A percentile compares a stretch with the other conserved stretches of the same genome.
phyloP scores from a whole-genome alignment of 768 basidiomycete species.

The Lentinula lateritia region DNA sequence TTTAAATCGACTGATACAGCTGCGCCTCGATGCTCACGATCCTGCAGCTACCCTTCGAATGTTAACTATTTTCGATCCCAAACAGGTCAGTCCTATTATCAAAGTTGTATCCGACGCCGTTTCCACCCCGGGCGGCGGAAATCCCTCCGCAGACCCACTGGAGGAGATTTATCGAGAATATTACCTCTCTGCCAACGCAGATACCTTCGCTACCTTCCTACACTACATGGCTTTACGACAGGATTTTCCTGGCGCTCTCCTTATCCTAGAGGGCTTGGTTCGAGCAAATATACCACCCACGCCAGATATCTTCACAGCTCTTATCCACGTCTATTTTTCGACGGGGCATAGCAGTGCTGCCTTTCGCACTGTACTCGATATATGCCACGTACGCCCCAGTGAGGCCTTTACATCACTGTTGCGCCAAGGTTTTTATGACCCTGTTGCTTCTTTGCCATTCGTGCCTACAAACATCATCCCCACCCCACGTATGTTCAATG shows the following conservation, averaged over 20 bases:
- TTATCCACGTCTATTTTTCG: slow-evolving; percentile 52
- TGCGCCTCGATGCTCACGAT: slow-evolving; percentile 53
- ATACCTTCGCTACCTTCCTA: slow-evolving; percentile 62
- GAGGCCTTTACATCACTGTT: slow-evolving; percentile 9
- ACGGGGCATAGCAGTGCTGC: slow-evolving; percentile 44
- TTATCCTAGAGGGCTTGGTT: slow-evolving; percentile 44
- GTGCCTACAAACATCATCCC: slow-evolving; percentile 26
- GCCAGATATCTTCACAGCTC: slow-evolving; percentile 39
- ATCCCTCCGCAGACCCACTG: background rate
- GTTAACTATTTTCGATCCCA: slow-evolving; percentile 40
- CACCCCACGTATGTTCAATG: slow-evolving; percentile 53
- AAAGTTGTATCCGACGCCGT: slow-evolving; percentile 18
- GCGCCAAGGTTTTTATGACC: slow-evolving; percentile 15
- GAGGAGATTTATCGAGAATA: slow-evolving; percentile 2
- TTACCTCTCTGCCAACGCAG: slow-evolving; percentile 39
- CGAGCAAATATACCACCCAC: slow-evolving; percentile 38
- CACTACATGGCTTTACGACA: slow-evolving; percentile 41
- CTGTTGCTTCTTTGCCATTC: slow-evolving; percentile 23
- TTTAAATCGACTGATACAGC: slow-evolving; percentile 67
- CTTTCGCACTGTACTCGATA: slow-evolving; percentile 40
- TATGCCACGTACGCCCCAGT: slow-evolving; percentile 30
- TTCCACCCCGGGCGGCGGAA: slow-evolving; percentile 27
- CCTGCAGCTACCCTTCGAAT: slow-evolving; percentile 38
- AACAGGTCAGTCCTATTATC: slow-evolving; percentile 17
- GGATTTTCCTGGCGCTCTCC: slow-evolving; percentile 39